Evolutionary conservation across 2,329 filamentous ascomycete genomes (phyloP).

Genomic region (Dothistroma septosporum): DNA sequence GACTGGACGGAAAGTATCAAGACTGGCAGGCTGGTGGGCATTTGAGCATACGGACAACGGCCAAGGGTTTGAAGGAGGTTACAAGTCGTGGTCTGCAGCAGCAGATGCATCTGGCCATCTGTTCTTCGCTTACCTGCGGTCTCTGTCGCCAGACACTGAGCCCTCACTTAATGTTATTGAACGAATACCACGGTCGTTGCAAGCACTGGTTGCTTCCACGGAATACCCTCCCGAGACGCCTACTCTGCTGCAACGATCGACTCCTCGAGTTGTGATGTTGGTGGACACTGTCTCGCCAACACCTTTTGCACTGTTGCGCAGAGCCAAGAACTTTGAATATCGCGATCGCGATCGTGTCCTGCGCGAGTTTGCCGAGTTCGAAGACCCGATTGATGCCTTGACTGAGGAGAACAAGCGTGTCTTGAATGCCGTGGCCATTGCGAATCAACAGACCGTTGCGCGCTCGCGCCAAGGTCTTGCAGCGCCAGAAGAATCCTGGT

Average conservation of each 20-base stretch:
- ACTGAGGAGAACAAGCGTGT: constrained; percentile 94
- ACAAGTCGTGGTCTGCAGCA: constrained; percentile 82
- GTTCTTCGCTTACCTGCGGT: constrained; percentile 95
- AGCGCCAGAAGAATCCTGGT: constrained; percentile 78
- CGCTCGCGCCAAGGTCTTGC: constrained; percentile 47
- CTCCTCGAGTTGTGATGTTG: constrained; percentile 92
- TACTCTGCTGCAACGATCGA: constrained; percentile 69
- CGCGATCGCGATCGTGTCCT: constrained; percentile 81
- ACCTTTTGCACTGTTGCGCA: constrained; percentile 82
- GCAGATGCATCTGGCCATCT: constrained; percentile 94
- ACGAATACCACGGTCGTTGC: constrained; percentile 80
- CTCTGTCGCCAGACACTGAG: constrained; percentile 71
- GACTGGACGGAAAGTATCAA: constrained; percentile 85
- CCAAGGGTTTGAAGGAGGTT: constrained; percentile 91
- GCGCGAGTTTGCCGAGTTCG: constrained; percentile 78
- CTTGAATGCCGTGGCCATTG: constrained; percentile 77
- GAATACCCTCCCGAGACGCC: constrained; percentile 86
- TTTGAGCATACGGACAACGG: constrained; percentile 86
- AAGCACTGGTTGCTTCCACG: constrained; percentile 84
- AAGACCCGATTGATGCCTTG: constrained; percentile 80
- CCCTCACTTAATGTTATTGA: constrained; percentile 73
- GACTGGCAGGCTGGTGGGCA: constrained; percentile 97
- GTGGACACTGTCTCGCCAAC: constrained; percentile 93
- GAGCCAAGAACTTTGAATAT: constrained; percentile 93
- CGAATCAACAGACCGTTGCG: constrained; percentile 73